Conservation (phyloP, 2,329 filamentous ascomycete species). For the Diplodia sapinea region DNA sequence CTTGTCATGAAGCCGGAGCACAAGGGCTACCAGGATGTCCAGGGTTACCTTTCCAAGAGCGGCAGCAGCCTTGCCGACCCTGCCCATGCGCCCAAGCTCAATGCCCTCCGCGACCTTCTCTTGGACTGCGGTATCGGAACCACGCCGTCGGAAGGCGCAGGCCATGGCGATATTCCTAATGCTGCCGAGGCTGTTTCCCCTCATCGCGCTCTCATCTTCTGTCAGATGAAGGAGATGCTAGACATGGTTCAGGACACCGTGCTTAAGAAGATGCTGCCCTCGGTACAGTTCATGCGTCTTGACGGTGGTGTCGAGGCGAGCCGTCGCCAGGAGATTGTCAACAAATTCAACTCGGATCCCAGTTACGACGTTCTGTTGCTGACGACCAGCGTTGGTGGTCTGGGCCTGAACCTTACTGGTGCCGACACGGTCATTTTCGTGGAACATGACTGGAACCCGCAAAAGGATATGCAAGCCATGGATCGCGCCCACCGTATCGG, state of each 20-base stretch:
- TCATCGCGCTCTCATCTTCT: constrained; percentile 95
- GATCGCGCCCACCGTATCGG: constrained; percentile 97
- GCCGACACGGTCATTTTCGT: constrained; percentile 99
- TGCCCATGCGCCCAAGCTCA: constrained; percentile 88
- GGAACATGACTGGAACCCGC: constrained; percentile 99
- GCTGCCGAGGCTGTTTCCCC: constrained; percentile 85
- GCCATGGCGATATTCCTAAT: constrained; percentile 60
- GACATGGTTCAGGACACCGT: constrained; percentile 98
- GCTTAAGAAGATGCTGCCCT: constrained; percentile 85
- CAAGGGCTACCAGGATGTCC: constrained; percentile 86
- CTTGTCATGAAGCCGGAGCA: constrained; percentile 95
- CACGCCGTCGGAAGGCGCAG: constrained; percentile 45
- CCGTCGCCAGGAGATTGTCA: constrained; percentile 95
- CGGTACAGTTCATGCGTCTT: constrained; percentile 89
- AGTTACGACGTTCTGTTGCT: constrained; percentile 93
- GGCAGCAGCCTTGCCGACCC: constrained; percentile 84
- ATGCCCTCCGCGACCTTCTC: constrained; percentile 86
- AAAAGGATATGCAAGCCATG: constrained; percentile 99
- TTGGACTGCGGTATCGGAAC: constrained; percentile 97
- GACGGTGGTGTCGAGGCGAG: constrained; percentile 92
- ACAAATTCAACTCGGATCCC: constrained; percentile 97
- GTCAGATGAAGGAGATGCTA: constrained; percentile 99
- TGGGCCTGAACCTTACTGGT: constrained; percentile 93
- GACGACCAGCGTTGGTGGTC: constrained; percentile 92
- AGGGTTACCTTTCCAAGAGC: constrained; percentile 77